phyloP scores from a whole-genome alignment of 441 rosid genomes.

The Lepidium campestre region DNA sequence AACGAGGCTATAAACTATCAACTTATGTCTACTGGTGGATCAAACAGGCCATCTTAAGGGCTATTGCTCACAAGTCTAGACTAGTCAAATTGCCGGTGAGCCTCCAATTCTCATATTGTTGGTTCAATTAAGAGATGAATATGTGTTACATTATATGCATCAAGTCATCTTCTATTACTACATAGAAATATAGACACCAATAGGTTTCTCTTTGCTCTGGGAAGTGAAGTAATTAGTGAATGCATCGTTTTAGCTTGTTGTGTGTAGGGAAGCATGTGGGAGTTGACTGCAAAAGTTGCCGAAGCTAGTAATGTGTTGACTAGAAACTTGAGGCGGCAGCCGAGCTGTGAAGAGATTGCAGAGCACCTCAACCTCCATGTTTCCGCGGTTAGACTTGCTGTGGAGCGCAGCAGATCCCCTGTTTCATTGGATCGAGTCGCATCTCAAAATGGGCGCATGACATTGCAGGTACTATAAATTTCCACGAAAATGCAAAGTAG shows the following conservation, averaged over 20 bases:
- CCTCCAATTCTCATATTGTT: neutral
- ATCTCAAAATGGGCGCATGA: conserved; percentile 35
- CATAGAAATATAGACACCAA: neutral
- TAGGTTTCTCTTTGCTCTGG: neutral
- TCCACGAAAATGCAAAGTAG: neutral
- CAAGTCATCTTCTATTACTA: neutral
- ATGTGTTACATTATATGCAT: neutral
- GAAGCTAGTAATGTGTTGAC: conserved; percentile 36
- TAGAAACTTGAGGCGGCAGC: conserved; percentile 29
- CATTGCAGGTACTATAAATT: conserved; percentile 36
- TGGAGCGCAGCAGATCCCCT: conserved; percentile 34
- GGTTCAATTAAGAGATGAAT: neutral
- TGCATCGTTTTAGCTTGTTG: conserved; percentile 42
- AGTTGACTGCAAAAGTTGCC: conserved; percentile 36
- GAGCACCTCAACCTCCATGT: conserved; percentile 34
- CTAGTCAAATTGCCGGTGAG: conserved; percentile 50
- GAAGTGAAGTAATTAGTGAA: conserved; percentile 41
- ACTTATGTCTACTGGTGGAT: conserved; percentile 67
- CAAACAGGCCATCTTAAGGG: conserved; percentile 47
- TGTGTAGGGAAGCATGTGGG: conserved; percentile 49
- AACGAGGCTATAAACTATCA: conserved; percentile 49
- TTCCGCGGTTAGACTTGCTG: conserved; percentile 41
- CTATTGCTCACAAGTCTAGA: conserved; percentile 44
- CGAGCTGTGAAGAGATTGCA: conserved; percentile 46
- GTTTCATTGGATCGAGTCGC: conserved; percentile 36